Base-by-base conservation (phyloP, 2,329 filamentous ascomycete genomes). In the Cladosporium sp. region DNA sequence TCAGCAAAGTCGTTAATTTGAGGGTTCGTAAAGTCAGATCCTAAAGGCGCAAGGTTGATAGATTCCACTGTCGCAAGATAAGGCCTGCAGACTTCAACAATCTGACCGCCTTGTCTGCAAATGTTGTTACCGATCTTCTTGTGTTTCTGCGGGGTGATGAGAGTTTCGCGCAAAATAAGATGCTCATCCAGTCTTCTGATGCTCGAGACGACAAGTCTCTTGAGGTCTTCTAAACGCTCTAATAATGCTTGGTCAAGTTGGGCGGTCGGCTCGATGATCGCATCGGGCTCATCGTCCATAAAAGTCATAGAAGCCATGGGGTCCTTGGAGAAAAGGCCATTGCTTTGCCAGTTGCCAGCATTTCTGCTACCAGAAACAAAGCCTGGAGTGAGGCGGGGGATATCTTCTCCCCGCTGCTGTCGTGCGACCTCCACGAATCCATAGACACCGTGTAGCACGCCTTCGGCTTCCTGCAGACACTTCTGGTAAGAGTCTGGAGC, bases 401-500 rank as follows among this genome's bases (percentile, higher is more conserved):
- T 95, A 40, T 94, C 89, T 70, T 97, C 93, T 59, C 93, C 93
- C 59, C 92, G 84, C 73, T 97, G 94, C 72, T 96, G 90, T 66
- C 91, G 86, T 15, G 94, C 94, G 49, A 97, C 90, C 71, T 97
- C 93, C 37, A 97, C 93, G 73, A 96, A 99, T 70, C 91, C 94
- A 73, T 92, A 96, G 5, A 99, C 93, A 5, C 93, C 93, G 57
- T 94, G 84, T 59, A 97, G 82, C 20, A 99, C 92, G 50, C 94
- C 94, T 63, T 99, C 94, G n/a, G 94, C 94, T 77, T 99, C 94
- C 72, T 95, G 91, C 64, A 97, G 76, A 70, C 94, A 99, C 73
- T 99, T 99, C 57, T 94, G 88, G 61, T 93, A 89, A 0, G 93
- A 95, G 74, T 99, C 94, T 15, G 90, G 87, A 57, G 93, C 92